Evolutionary conservation across 2,329 filamentous ascomycete genomes (phyloP), one percentile per base, ranked within the genome.

Genomic region (Aspergillus pseudoviridinutans): DNA sequence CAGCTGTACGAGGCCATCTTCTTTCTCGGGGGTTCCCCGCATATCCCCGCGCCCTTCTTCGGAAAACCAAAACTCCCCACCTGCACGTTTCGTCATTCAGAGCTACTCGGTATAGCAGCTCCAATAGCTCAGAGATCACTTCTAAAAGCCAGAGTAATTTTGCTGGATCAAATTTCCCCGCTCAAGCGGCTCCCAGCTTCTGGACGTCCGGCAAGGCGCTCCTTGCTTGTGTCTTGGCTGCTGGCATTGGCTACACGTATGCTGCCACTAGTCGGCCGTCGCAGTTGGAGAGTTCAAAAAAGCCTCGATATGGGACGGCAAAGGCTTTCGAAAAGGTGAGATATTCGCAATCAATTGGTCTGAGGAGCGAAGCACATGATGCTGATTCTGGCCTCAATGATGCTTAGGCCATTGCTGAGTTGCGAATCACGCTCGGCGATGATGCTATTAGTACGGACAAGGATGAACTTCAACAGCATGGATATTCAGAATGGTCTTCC

Each of bases 401-500:
- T 60, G n/a, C 60, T 25, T 56, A 84, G 80, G 84, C 84, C 5
- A 83, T 87, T 58, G 66, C 71, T 0, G 84, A 87, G 66, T 73
- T 88, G 17, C 76, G 79, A 54, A 59, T 64, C 0, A 64, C 73
- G 10, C 71, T 88, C 3, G 85, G 85, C 24, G 77, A 84, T 42
- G 85, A 87, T 53, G 72, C 80, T 1, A 82, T 90, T 51, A 86
- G 80, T 64, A 84, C 83, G 12, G 87, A 90, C 64, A 77, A 83
- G 47, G 85, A 87, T 46, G 85, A 86, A 49, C 74, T 90, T 2
- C 80, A 84, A 22, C 73, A 78, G 49, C 87, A 90, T 66, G 86
- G 87, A 14, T 86, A 84, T 70, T 89, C 87, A 0, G 87, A 89
- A 67, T 89, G 86, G 86, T 88, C 86, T 0, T 84, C 84, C 0